Conservation (phyloP, 176 grass and related monocot genomes). For the Stipa capillata region DNA sequence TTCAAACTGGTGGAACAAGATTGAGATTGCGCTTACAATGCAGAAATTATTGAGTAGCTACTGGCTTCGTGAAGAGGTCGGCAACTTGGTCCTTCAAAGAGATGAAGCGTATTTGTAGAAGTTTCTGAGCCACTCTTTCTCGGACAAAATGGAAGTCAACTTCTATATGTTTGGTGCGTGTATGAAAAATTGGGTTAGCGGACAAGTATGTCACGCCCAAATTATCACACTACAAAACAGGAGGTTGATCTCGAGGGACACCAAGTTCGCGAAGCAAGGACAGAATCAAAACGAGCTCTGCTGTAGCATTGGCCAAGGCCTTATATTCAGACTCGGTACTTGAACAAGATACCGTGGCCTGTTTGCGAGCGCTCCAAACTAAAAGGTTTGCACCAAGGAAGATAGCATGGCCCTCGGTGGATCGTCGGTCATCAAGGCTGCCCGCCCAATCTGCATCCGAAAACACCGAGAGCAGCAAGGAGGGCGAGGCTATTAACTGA, state of each 20-base stretch:
- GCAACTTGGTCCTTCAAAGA: neutral
- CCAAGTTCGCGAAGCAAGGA: neutral
- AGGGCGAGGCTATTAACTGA: too few species aligned
- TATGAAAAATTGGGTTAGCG: neutral
- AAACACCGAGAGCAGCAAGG: too few species aligned
- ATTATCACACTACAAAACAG: neutral
- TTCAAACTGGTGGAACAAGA: too few species aligned
- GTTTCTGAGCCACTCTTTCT: neutral
- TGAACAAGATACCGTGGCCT: too few species aligned
- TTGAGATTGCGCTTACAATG: too few species aligned
- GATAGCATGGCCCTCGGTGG: too few species aligned
- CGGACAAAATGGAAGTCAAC: neutral
- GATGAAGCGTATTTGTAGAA: neutral
- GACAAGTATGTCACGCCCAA: neutral
- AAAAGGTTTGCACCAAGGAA: too few species aligned
- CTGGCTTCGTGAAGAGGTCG: neutral
- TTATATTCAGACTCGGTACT: too few species aligned
- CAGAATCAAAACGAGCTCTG: neutral
- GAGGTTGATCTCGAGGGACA: neutral
- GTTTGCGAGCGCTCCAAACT: too few species aligned
- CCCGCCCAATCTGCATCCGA: too few species aligned
- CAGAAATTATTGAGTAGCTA: too few species aligned
- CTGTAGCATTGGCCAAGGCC: neutral
- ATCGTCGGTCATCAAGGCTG: too few species aligned
- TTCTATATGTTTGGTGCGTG: neutral